Conservation (phyloP, 2,329 filamentous ascomycete species). For the Coleophoma cylindrospora region DNA sequence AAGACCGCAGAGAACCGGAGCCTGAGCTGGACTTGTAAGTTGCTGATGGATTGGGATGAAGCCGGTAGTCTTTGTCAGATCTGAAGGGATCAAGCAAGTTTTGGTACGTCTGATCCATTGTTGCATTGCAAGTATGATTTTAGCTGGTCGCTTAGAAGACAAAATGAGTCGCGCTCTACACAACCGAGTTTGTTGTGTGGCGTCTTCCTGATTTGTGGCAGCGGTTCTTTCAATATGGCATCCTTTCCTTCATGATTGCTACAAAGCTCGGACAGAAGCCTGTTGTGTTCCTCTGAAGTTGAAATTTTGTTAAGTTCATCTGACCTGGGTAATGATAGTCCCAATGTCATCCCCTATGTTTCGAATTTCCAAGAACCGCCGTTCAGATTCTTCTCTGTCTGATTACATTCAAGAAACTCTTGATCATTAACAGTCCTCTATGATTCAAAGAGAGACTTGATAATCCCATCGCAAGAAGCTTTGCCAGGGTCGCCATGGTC, state of each 20-base stretch:
- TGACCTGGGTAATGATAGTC: too few species aligned
- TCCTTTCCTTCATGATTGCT: background rate
- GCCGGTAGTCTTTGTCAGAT: constrained; percentile 17
- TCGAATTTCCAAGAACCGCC: too few species aligned
- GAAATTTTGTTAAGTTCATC: too few species aligned
- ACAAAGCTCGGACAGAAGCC: background rate
- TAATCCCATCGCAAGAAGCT: too few species aligned
- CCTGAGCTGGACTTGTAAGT: constrained; percentile 5
- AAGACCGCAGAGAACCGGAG: constrained; percentile 2
- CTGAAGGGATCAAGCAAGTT: constrained; percentile 13
- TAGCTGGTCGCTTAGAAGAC: constrained; percentile 5
- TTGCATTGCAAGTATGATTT: constrained; percentile 13
- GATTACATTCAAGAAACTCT: too few species aligned
- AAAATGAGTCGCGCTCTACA: constrained; percentile 10
- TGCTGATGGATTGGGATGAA: constrained; percentile 17
- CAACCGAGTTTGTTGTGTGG: constrained; percentile 6
- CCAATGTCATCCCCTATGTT: too few species aligned
- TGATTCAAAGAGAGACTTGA: too few species aligned
- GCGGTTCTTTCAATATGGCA: background rate
- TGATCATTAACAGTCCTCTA: too few species aligned
- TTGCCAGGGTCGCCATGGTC: too few species aligned
- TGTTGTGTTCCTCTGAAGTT: too few species aligned
- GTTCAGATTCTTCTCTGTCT: too few species aligned
- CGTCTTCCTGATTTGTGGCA: background rate
- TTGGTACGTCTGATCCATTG: constrained; percentile 12